Percentiles rank a stretch among this genome's conserved stretches.
These are phyloP conservation scores for Colletotrichum sp. DNA, from an alignment of 2,329 filamentous ascomycete genomes.

Conservation along the genomic window DNA sequence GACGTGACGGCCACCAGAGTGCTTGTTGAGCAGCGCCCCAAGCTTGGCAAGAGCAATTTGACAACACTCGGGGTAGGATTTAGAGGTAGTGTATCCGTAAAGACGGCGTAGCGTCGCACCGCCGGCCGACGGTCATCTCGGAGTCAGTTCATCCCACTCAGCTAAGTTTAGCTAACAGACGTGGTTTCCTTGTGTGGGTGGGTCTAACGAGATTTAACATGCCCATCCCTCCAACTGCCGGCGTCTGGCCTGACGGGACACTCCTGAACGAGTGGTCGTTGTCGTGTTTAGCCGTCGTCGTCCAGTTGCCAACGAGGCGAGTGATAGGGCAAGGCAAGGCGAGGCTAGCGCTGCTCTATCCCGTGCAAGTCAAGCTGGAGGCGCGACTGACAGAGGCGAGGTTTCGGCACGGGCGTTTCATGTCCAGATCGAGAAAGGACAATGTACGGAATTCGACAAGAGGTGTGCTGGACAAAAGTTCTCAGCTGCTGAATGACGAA, in stretches of 20 bases:
- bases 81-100: neutral
- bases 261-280: neutral
- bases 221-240: conserved; percentile 19
- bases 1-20: neutral
- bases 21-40: neutral
- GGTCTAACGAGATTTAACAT: conserved; percentile 20
- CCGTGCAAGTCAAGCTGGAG: neutral
- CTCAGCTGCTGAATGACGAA: neutral
- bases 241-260: neutral
- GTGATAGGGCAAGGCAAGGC: neutral
- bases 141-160: conserved; percentile 21
- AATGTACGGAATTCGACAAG: neutral
- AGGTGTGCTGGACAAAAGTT: neutral
- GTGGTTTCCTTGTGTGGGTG: conserved; percentile 20
- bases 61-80: neutral
- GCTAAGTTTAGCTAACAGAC: conserved; percentile 17
- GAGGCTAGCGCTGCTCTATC: neutral
- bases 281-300: neutral
- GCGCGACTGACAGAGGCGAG: conserved; percentile 10
- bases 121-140: conserved; percentile 8
- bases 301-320: neutral
- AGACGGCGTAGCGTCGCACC: neutral
- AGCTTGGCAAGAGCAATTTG: neutral
- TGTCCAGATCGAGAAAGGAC: conserved; percentile 5
- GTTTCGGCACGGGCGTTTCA: conserved; percentile 17